Base-by-base conservation (phyloP, 768 basidiomycete species). In the Leccinum longicurvipes region DNA sequence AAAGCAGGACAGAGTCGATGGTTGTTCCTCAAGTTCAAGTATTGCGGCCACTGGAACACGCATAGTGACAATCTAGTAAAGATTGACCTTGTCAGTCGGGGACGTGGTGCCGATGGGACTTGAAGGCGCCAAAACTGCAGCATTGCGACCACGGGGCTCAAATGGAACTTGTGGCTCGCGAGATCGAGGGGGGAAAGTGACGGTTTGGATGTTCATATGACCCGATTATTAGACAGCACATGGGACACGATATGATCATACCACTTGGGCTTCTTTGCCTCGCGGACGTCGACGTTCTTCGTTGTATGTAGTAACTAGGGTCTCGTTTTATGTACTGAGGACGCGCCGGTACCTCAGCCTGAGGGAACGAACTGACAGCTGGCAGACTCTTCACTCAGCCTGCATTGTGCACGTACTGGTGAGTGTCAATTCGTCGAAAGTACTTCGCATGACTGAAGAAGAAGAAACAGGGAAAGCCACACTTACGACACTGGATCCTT, bases 191-290 rank as follows among this genome's bases (percentile, higher is more conserved):
- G 28, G 34, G 52, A 47, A 42, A 39, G 21, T 32, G 54, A 51
- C 27, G 45, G 56, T 54, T 42, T 52, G 56, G 54, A 55, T 66
- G 57, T 65, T 66, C 57, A 66, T 57, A 53, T 24, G 48, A 12
- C 53, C n/a, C 31, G 44, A 36, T 46, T 19, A 61, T 63, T 44
- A 54, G 55, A 53, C 28, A 48, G 52, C 27, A 24, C 32, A 53
- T n/a, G 3, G 15, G 19, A 42, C 58, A 65, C 59, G 65, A 55
- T 61, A 50, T 3, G 48, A 47, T 39, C 58, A 28, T 41, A 49
- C 64, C 29, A n/a, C 44, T 31, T 15, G 39, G 15, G 10, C 56
- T 63, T 65, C 54, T 60, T 41, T 54, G 62, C 64, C 64, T 61
- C 60, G 28, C 15, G 59, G 49, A 56, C 7, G 42, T 44, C 42